Conservation (phyloP, 768 basidiomycete species). For the Rubroboletus pulcherrimus region DNA sequence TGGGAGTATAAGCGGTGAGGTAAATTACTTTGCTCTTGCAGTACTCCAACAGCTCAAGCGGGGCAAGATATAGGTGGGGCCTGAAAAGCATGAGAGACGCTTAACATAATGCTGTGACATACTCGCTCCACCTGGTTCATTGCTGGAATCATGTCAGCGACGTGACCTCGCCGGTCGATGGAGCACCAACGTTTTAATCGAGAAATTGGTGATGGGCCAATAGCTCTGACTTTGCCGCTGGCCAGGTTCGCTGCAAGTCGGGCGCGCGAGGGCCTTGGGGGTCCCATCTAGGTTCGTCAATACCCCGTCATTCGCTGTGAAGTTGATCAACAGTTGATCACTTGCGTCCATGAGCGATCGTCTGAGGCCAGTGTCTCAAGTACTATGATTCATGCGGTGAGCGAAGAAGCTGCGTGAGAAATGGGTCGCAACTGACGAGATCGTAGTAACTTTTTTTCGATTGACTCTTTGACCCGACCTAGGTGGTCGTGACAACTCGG, state of each 20-base stretch:
- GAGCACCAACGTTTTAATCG: constrained; percentile 24
- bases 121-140: constrained; percentile 60
- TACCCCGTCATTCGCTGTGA: not conserved
- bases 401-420: not conserved
- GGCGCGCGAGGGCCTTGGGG: not conserved
- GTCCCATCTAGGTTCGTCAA: not conserved
- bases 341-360: not conserved
- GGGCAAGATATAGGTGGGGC: constrained; percentile 63
- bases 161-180: not conserved
- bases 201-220: constrained; percentile 43
- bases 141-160: constrained; percentile 41
- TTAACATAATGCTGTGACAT: not conserved
- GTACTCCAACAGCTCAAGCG: constrained; percentile 46
- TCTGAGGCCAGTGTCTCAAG: constrained; percentile 4
- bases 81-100: constrained; percentile 22
- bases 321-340: not conserved
- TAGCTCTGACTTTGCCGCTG: constrained; percentile 26
- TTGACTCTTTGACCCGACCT: constrained; percentile 36
- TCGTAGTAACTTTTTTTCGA: constrained; percentile 50
- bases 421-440: constrained; percentile 24
- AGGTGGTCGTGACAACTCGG: constrained; percentile 13
- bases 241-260: constrained; percentile 1
- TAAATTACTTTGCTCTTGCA: constrained; percentile 61
- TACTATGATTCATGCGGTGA: not conserved
- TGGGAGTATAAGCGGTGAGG: constrained; percentile 66